Conservation (phyloP, 148 eudicot species). For the Chenopodium album region DNA sequence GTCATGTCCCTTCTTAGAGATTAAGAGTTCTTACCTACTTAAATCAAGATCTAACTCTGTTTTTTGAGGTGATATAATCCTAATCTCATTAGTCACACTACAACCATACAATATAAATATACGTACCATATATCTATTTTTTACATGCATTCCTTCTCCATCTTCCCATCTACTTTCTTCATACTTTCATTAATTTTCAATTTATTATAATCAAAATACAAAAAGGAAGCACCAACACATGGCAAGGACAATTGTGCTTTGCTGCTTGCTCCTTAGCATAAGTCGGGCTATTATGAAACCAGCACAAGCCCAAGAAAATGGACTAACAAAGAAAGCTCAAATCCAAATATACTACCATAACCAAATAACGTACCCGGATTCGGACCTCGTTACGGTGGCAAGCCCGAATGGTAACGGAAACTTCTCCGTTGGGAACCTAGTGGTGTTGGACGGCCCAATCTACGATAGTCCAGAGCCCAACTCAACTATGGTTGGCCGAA, state of each 20-base stretch:
- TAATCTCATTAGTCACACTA: too few relatives aligned
- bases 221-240: too few relatives aligned
- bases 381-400: background rate
- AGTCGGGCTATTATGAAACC: background rate
- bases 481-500: background rate
- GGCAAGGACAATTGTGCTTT: background rate
- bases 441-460: background rate
- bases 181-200: too few relatives aligned
- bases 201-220: too few relatives aligned
- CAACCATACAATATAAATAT: too few relatives aligned
- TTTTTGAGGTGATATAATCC: too few relatives aligned
- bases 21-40: too few relatives aligned
- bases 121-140: too few relatives aligned
- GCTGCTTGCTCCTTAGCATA: background rate
- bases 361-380: background rate
- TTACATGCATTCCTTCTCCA: too few relatives aligned
- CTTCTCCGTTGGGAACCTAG: background rate
- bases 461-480: slow-evolving; percentile 6
- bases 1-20: too few relatives aligned
- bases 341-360: background rate
- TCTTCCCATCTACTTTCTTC: too few relatives aligned
- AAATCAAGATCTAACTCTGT: too few relatives aligned
- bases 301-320: background rate
- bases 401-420: background rate
- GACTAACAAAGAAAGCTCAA: background rate